Evolutionary conservation across 345 rosid genomes (phyloP), one percentile per base, ranked within the genome.

Genomic region (Gossypium ekmanianum): DNA sequence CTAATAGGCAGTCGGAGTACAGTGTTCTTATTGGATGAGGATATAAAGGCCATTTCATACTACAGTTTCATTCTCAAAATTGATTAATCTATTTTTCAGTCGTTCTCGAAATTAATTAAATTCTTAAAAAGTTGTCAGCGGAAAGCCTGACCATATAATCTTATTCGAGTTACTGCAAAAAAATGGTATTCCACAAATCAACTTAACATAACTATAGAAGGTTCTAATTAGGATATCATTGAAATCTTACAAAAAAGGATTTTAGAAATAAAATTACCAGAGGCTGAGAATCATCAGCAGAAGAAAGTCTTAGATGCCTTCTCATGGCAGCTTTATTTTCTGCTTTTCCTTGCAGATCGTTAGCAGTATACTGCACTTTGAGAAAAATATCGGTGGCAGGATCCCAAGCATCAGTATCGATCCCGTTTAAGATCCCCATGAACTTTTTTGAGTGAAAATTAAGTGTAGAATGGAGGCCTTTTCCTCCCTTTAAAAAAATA

Each of bases 351-450:
- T 85, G 92, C 72, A 92, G 86, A 83, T 92, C 93, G 75, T 85
- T 88, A 77, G 88, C 88, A 39, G 77, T 86, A 84, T 88, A 95
- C 79, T 91, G 97, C 45, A 89, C 89, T 85, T 90, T 81, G 68
- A 95, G 91, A 81, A 83, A 87, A 81, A 81, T 80, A 81, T 92
- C 99, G 0, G 91, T 82, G 14, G 90, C 88, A 13, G 99, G 99
- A 86, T 95, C 91, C 99, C 99, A 95, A 48, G 90, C 81, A 81
- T 90, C 97, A 0, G 93, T 82, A 82, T 95, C 99, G 34, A 95
- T 91, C 65, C 99, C 99, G 61, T 95, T 95, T 47, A 95, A 90
- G 78, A 92, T 86, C 69, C 99, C 99, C 39, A 87, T 47, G 67
- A 95, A 95, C 83, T 95, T 95, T 75, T 90, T 95, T 34, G 94